Conservation (phyloP, 176 grass and related monocot genomes). For the Saccharum officinarum region DNA sequence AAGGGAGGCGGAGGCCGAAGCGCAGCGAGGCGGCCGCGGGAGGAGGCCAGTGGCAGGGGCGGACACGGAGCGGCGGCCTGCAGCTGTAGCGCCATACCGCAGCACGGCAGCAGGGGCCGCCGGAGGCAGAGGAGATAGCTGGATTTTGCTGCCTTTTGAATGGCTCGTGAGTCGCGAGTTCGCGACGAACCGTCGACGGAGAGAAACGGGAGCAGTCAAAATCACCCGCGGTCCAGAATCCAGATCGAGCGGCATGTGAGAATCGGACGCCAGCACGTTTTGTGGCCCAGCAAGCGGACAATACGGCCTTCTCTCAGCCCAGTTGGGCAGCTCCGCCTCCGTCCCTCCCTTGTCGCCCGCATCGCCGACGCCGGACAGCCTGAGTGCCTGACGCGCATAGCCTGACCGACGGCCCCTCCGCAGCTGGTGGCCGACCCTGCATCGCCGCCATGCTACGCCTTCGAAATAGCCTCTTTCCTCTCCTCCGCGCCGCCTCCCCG, state of each 20-base stretch:
- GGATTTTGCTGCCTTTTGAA: background rate
- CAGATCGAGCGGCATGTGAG: conserved; percentile 2
- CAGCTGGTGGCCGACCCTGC: too few species aligned
- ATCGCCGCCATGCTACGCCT: too few species aligned
- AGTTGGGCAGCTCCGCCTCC: background rate
- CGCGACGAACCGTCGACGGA: background rate
- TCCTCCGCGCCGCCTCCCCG: too few species aligned
- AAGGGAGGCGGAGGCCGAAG: background rate
- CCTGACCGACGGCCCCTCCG: too few species aligned
- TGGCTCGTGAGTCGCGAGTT: background rate
- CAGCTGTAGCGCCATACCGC: conserved; percentile 40
- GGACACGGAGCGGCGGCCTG: conserved; percentile 29
- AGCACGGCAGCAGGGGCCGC: background rate
- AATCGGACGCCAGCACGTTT: background rate
- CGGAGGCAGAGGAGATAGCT: background rate
- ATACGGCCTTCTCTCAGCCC: too few species aligned
- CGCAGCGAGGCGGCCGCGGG: background rate
- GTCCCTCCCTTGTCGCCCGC: too few species aligned
- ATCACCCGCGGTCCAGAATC: background rate
- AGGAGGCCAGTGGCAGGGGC: background rate
- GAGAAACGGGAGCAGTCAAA: background rate
- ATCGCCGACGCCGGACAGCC: too few species aligned
- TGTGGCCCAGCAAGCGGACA: too few species aligned
- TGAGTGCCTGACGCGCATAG: too few species aligned
- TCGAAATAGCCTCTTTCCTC: too few species aligned